Evolutionary conservation across 1,139 yeast species (phyloP).

Genomic region (Scheffersomyces segobiensis): DNA sequence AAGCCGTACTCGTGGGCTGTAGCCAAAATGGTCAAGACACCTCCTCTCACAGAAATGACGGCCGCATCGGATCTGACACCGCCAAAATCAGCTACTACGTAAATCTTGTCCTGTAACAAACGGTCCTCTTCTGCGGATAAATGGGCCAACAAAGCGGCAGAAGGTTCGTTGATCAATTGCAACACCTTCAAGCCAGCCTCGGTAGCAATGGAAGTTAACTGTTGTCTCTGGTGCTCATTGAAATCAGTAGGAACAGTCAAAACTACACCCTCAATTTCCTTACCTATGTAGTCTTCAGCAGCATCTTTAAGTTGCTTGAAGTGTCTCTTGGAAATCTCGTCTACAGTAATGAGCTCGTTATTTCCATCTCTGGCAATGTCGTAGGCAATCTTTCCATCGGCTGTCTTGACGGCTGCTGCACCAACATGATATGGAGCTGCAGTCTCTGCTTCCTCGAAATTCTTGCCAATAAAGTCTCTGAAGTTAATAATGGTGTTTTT

Average conservation of each 20-base stretch:
- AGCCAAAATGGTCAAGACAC: slow-evolving; percentile 84
- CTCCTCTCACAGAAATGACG: slow-evolving; percentile 89
- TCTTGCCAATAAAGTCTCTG: slow-evolving; percentile 87
- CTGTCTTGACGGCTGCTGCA: slow-evolving; percentile 69
- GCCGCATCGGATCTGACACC: slow-evolving; percentile 97
- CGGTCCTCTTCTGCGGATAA: slow-evolving; percentile 55
- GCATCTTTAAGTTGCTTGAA: slow-evolving; percentile 79
- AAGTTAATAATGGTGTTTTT: slow-evolving; percentile 84
- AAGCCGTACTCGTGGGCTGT: slow-evolving; percentile 81
- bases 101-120: slow-evolving; percentile 69
- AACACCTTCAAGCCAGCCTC: slow-evolving; percentile 77
- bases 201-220: slow-evolving; percentile 60
- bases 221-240: slow-evolving; percentile 68
- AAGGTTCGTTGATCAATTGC: slow-evolving; percentile 91
- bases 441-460: slow-evolving; percentile 68
- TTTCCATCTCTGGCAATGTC: slow-evolving; percentile 52
- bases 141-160: slow-evolving; percentile 87
- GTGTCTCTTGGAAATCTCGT: slow-evolving; percentile 83
- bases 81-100: slow-evolving; percentile 95
- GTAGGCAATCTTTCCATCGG: slow-evolving; percentile 72
- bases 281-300: slow-evolving; percentile 91
- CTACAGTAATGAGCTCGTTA: slow-evolving; percentile 56
- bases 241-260: slow-evolving; percentile 91
- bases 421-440: slow-evolving; percentile 55
- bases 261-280: slow-evolving; percentile 77